Evolutionary conservation across 495 filamentous ascomycete genomes (phyloP), one percentile per base, ranked within the genome.

Genomic region (Penicillium salamii): DNA sequence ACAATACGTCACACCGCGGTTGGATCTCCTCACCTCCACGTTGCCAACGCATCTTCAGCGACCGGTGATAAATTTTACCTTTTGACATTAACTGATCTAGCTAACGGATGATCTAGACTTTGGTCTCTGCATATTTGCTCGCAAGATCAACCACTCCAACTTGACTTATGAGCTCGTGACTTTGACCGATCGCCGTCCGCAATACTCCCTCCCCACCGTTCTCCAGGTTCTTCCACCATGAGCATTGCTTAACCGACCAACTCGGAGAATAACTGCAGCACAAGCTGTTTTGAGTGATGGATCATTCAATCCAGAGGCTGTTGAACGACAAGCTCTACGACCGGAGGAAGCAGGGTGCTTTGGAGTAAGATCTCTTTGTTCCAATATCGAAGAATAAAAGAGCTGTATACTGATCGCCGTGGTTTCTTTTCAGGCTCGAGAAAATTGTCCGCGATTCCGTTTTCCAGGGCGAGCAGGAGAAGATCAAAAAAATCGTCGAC

Each of bases 261-360:
- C 60, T 59, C 47, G 51, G 56, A 54, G 48, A 65, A 42, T 55
- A 46, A 47, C 54, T 51, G 50, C 49, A 53, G 52, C 52, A 45
- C 21, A 38, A 29, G 33, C 56, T 60, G 51, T 23, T 52, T 55
- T 52, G 58, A 72, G 61, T 56, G 55, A 98, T 98, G 93, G 93
- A 98, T 75, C 72, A 81, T 57, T 84, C 83, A 66, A 83, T 96
- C 62, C 89, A 95, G 70, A 87, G 92, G 55, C 78, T 89, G 56
- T 82, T 99, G 66, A 95, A 91, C 63, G 95, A 99, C 70, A 97
- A 96, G 81, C 84, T 97, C 53, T 99, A 99, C 63, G 95, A 99
- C 53, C 93, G 91, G 74, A 83, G 95, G 62, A 97, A 97, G 68
- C 84, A 90, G 58, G 95, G 95, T 35, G 95, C 95, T 55, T 80